These are phyloP conservation scores for Lentinula edodes DNA, from an alignment of 768 basidiomycete genomes.

Conservation along the genomic window DNA sequence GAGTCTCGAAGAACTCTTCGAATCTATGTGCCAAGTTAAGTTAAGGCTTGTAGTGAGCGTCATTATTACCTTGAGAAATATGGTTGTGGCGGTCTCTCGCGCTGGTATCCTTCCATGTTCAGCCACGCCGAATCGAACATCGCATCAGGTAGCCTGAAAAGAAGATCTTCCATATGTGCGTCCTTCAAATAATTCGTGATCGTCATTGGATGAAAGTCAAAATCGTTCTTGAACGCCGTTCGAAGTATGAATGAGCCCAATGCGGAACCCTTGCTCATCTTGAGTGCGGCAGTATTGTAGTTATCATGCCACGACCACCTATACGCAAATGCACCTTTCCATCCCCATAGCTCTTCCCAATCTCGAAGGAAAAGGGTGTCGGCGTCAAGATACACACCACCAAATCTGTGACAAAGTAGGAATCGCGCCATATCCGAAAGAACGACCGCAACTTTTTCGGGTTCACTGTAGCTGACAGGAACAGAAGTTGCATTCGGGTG, in stretches of 20 bases:
- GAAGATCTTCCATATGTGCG: constrained; percentile 49
- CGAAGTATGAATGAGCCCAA: constrained; percentile 65
- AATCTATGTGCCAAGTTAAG: constrained; percentile 47
- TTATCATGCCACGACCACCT: constrained; percentile 66
- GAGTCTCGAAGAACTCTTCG: constrained; percentile 84
- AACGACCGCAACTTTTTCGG: constrained; percentile 64
- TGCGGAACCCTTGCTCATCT: constrained; percentile 60
- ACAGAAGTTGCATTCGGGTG: constrained; percentile 8
- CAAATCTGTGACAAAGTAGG: constrained; percentile 66
- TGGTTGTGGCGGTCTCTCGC: constrained; percentile 65
- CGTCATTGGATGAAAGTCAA: constrained; percentile 74
- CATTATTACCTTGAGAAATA: constrained; percentile 65
- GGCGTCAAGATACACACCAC: constrained; percentile 70
- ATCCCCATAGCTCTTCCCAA: constrained; percentile 76
- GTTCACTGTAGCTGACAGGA: constrained; percentile 31
- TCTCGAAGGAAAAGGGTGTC: constrained; percentile 68
- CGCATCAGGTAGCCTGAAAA: constrained; percentile 64
- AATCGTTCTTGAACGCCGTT: constrained; percentile 60
- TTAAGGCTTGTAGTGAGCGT: constrained; percentile 40
- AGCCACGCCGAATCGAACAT: constrained; percentile 73
- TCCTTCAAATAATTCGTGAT: constrained; percentile 63
- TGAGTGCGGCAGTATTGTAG: constrained; percentile 72
- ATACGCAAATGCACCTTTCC: constrained; percentile 70
- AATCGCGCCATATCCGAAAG: constrained; percentile 73
- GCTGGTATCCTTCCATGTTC: constrained; percentile 62